phyloP scores from a whole-genome alignment of 441 rosid species.

The Populus hybrid region DNA sequence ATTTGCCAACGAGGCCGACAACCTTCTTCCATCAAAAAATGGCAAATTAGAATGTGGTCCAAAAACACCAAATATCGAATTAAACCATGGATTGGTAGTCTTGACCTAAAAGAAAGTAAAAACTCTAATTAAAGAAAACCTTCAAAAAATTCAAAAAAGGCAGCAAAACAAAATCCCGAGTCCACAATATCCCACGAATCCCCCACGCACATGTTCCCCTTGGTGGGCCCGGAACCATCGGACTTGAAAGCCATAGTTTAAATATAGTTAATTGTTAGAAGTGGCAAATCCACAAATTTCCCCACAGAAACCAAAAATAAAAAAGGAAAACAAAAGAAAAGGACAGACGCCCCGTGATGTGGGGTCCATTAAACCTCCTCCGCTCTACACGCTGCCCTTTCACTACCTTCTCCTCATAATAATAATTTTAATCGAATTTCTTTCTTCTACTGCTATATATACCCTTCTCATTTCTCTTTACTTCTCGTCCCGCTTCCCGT shows the following conservation, averaged over 20 bases:
- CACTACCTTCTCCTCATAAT: slow-evolving; percentile 13
- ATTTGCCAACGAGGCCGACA: too few species aligned
- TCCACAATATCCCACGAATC: too few species aligned
- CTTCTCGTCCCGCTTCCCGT: slow-evolving; percentile 12
- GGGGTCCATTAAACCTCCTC: slow-evolving; percentile 17
- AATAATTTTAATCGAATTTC: not conserved
- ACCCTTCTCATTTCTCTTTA: slow-evolving; percentile 21
- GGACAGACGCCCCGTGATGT: slow-evolving; percentile 27
- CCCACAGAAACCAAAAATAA: not conserved
- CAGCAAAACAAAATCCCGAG: too few species aligned
- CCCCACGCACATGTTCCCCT: not conserved
- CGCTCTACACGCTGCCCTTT: slow-evolving; percentile 42
- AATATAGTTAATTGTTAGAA: slow-evolving; percentile 42
- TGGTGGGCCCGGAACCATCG: slow-evolving; percentile 39
- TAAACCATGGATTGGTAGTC: too few species aligned
- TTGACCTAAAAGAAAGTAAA: too few species aligned
- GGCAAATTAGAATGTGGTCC: too few species aligned
- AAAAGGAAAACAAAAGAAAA: slow-evolving; percentile 6
- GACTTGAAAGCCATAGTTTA: slow-evolving; percentile 38
- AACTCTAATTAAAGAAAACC: too few species aligned
- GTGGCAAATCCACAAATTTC: not conserved
- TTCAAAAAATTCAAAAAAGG: too few species aligned
- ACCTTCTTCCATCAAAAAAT: too few species aligned
- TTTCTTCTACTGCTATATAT: slow-evolving; percentile 30
- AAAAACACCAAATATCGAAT: too few species aligned